Conservation (phyloP, 768 basidiomycete genomes). For the Saitozyma sp. region DNA sequence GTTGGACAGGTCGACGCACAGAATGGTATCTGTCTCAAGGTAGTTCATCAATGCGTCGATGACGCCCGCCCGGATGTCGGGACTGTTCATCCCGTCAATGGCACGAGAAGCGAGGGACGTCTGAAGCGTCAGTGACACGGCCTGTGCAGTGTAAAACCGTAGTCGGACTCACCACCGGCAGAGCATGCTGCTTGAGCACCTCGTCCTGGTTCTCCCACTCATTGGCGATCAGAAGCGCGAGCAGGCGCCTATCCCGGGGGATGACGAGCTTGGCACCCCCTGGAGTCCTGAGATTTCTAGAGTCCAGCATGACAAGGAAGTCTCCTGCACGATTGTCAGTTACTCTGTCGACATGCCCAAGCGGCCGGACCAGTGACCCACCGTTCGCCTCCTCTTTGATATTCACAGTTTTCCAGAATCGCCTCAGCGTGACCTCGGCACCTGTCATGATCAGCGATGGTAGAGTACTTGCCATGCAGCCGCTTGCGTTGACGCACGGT, state of each 20-base stretch:
- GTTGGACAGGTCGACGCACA: conserved; percentile 21
- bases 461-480: background rate
- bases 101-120: conserved; percentile 89
- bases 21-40: conserved; percentile 82
- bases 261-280: conserved; percentile 72
- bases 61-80: conserved; percentile 63
- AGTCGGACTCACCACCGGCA: conserved; percentile 70
- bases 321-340: conserved; percentile 18
- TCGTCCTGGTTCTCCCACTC: conserved; percentile 96
- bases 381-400: conserved; percentile 61
- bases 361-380: conserved; percentile 18
- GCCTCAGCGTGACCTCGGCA: conserved; percentile 77
- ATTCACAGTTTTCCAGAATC: conserved; percentile 94
- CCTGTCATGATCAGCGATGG: conserved; percentile 56
- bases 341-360: background rate
- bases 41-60: conserved; percentile 72
- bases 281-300: conserved; percentile 82
- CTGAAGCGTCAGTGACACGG: conserved; percentile 54
- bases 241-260: conserved; percentile 67
- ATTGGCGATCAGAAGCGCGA: conserved; percentile 81
- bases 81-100: conserved; percentile 71
- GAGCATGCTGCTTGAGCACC: conserved; percentile 80
- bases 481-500: conserved; percentile 26
- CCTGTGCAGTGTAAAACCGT: background rate
- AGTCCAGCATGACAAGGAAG: conserved; percentile 73